Evolutionary conservation across 768 basidiomycete species (phyloP), one percentile per base, ranked within the genome.

Genomic region (Inosperma sp.): DNA sequence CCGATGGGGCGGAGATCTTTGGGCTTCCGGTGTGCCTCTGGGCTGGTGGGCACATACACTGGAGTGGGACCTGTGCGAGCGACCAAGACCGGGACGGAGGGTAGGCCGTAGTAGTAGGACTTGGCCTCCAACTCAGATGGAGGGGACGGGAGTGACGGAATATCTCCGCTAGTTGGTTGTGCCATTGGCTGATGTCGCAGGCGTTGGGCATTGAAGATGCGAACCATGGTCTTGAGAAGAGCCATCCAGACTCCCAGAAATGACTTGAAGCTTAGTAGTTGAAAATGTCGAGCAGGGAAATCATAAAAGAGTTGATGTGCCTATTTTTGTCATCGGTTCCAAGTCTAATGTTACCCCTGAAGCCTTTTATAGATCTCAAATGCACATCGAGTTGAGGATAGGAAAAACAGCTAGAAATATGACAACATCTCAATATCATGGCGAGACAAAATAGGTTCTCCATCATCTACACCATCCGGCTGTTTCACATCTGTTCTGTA

Each of bases 81-180:
- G 30, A 69, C 53, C 35, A 69, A 51, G 23, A 8, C 21, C 1
- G 67, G 65, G 12, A 27, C 12, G 31, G 69, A 67, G 43, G 64
- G 67, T 16, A 68, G 35, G 54, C 67, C 64, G 21, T 48, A n/a
- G 52, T 65, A 65, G 48, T 58, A 63, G 37, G 22, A 39, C 33
- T 36, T 49, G 45, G 65, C 56, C 53, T 69, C 67, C 13, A 34
- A 22, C 8, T 40, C 27, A 5, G 58, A 60, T n/a, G 51, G 46
- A 55, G 36, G 36, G 9, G 36, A 37, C 14, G 36, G 35, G n/a
- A 16, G 36, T n/a, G n/a, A n/a, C n/a, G n/a, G n/a, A n/a, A n/a
- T n/a, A n/a, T n/a, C n/a, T n/a, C n/a, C n/a, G n/a, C n/a, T n/a
- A n/a, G n/a, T n/a, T n/a, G n/a, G n/a, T n/a, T n/a, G n/a, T n/a